A percentile compares a stretch with the other conserved stretches of the same genome.
Evolutionary conservation across 305 asterid genomes (phyloP).

Genomic region (Fraxinus platypoda): DNA sequence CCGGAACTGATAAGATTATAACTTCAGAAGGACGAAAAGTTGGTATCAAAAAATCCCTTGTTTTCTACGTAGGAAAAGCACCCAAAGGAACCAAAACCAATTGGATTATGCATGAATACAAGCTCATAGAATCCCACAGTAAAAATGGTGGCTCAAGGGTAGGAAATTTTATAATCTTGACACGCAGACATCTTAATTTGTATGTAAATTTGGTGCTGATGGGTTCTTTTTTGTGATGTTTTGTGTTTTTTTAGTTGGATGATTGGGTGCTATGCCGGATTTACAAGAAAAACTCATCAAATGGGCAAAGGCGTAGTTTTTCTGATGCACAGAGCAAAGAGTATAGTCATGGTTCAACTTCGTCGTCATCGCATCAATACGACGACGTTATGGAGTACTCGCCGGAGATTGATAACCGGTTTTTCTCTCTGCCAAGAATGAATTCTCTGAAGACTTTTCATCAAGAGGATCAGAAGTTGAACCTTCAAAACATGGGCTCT

Average conservation of each 20-base stretch:
- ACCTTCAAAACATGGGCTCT: constrained; percentile 35
- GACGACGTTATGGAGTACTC: constrained; percentile 31
- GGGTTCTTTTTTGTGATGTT: background rate
- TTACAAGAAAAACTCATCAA: constrained; percentile 39
- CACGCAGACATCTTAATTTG: too few species aligned
- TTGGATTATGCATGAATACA: background rate
- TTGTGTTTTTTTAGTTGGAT: constrained; percentile 30
- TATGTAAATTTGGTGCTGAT: background rate
- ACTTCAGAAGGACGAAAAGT: constrained; percentile 1
- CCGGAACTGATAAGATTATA: constrained; percentile 2
- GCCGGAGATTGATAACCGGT: constrained; percentile 31
- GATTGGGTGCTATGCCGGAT: constrained; percentile 52
- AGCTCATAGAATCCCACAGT: background rate
- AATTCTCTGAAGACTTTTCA: constrained; percentile 22
- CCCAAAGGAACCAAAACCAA: constrained; percentile 13
- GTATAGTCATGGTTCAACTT: constrained; percentile 28
- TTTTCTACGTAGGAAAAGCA: background rate
- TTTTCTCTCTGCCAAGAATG: constrained; percentile 25
- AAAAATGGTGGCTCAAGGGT: background rate
- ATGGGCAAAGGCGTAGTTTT: constrained; percentile 20
- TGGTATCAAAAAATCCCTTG: background rate
- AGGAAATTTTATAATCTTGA: background rate
- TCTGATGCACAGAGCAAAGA: constrained; percentile 22
- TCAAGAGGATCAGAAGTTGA: constrained; percentile 27
- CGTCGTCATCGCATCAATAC: constrained; percentile 36